Base-by-base conservation (phyloP, 2,329 filamentous ascomycete species). In the Cylindrodendrum hubeiense region DNA sequence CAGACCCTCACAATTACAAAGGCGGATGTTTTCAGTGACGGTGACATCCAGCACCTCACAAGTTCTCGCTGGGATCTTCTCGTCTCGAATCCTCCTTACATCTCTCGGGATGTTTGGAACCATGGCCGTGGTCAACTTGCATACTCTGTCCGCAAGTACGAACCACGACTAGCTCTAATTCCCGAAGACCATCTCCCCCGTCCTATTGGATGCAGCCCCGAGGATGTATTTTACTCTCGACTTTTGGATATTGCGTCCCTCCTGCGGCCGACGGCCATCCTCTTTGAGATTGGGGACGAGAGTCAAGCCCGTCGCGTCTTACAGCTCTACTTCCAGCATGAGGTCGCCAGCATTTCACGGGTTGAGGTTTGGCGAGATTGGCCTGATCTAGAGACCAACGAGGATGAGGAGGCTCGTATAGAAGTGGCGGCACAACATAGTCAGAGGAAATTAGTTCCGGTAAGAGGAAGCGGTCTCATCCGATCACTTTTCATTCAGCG, bases 51-150 rank as follows among this genome's bases (percentile, higher is more conserved):
- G 3, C 33, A 61, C 2, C 63, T 81, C 2, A 47, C 74, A 1
- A 44, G 47, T 9, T 55, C 50, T 17, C 69, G 39, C 3, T 86
- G 77, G 74, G 90, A 97, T 67, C 80, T 98, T 4, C 79, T 99
- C 2, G 87, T 96, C 37, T 92, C 92, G 2, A 99, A 99, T 74
- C 96, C 96, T 17, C 96, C 96, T 0, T 98, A 98, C 77, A 91
- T 98, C 54, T 97, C 94, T 2, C 81, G 84, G 0, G 70, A 76
- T 41, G 73, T 79, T 10, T 84, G 81, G 81, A 64, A 77, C 37
- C 68, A 78, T 4, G 81, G 80, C 19, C 71, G 72, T 12, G 79
- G 79, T 17, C 78, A 83, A 33, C 69, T 84, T 47, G 87, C 87
- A 8, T 94, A 93, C 73, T 95, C 93, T 13, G 95, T 98, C 30